These are phyloP conservation scores for Astrephomene gubernaculifera DNA, from an alignment of 139 green algal genomes.

Conservation along the genomic window DNA sequence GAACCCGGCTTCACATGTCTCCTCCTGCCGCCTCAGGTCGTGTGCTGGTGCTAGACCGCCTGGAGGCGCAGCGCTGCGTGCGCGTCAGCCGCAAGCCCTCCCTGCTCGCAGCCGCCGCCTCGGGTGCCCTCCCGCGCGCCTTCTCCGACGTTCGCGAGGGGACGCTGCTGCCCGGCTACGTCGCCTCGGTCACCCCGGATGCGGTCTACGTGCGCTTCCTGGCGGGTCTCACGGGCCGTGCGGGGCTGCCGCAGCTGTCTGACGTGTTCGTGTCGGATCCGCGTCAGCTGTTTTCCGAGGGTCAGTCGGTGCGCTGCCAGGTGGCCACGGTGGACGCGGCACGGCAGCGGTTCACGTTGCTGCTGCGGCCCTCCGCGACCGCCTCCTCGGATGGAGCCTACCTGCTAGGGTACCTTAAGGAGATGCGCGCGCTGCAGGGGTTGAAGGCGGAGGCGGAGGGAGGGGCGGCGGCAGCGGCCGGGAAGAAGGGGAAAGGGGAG, in stretches of 20 bases:
- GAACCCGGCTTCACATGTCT: too few relatives aligned
- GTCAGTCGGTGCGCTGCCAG: slow-evolving; percentile 81
- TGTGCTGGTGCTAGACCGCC: slow-evolving; percentile 74
- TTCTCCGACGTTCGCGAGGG: slow-evolving; percentile 63
- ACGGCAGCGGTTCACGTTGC: slow-evolving; percentile 61
- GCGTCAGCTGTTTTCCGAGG: slow-evolving; percentile 64
- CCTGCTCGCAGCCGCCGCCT: slow-evolving; percentile 64
- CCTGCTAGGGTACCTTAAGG: slow-evolving; percentile 64
- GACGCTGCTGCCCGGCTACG: slow-evolving; percentile 79
- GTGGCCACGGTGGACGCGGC: slow-evolving; percentile 53
- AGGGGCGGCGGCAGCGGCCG: background rate
- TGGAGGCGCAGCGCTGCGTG: slow-evolving; percentile 54
- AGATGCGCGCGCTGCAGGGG: slow-evolving; percentile 65
- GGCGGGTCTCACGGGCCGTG: slow-evolving; percentile 76
- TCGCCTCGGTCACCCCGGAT: slow-evolving; percentile 78
- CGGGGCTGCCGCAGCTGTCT: slow-evolving; percentile 81
- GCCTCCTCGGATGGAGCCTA: slow-evolving; percentile 52
- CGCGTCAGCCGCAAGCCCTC: slow-evolving; percentile 77
- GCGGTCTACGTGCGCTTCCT: slow-evolving; percentile 93
- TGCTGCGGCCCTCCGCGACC: slow-evolving; percentile 75
- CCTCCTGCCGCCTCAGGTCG: slow-evolving; percentile 27
- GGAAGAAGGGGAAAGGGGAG: too few relatives aligned
- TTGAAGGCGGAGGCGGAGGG: slow-evolving; percentile 48
- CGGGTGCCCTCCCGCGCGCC: slow-evolving; percentile 62
- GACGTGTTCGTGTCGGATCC: slow-evolving; percentile 87